These are phyloP conservation scores for Dysphania ambrosioides DNA, from an alignment of 148 eudicot genomes.

Conservation along the genomic window DNA sequence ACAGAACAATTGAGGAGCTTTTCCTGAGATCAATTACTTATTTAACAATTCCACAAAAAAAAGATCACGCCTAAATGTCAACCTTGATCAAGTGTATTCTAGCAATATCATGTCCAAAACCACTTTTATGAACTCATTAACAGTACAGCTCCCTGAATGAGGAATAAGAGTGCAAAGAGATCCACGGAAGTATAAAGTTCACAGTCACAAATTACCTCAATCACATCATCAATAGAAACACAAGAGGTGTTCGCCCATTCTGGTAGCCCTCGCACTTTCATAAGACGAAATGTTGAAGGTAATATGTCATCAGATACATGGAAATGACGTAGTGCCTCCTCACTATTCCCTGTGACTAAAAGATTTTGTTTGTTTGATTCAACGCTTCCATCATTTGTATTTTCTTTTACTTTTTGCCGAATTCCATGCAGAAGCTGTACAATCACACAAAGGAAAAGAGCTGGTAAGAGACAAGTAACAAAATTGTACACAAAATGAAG, in stretches of 20 bases:
- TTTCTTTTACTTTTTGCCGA: conserved; percentile 27
- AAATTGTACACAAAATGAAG: neutral
- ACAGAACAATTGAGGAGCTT: neutral
- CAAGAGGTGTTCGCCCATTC: conserved; percentile 77
- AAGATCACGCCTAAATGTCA: neutral
- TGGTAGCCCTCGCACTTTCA: conserved; percentile 76
- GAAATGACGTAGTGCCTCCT: conserved; percentile 60
- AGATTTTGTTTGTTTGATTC: conserved; percentile 14
- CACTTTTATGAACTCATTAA: neutral
- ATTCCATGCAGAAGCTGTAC: conserved; percentile 28
- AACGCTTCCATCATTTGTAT: conserved; percentile 20
- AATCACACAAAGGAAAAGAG: conserved; percentile 1
- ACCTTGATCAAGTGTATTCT: neutral
- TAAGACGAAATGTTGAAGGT: conserved; percentile 65
- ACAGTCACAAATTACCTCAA: conserved; percentile 47
- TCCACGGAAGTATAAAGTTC: conserved; percentile 1
- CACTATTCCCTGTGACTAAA: conserved; percentile 18
- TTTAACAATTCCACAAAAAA: neutral
- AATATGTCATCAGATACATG: conserved; percentile 43
- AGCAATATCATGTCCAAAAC: neutral
- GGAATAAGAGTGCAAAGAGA: neutral
- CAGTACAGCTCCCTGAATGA: neutral
- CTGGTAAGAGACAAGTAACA: neutral
- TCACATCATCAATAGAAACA: conserved; percentile 72
- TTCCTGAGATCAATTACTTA: neutral